Evolutionary conservation across 495 filamentous ascomycete species (phyloP), one percentile per base, ranked within the genome.

Genomic region (Neurospora sp.): DNA sequence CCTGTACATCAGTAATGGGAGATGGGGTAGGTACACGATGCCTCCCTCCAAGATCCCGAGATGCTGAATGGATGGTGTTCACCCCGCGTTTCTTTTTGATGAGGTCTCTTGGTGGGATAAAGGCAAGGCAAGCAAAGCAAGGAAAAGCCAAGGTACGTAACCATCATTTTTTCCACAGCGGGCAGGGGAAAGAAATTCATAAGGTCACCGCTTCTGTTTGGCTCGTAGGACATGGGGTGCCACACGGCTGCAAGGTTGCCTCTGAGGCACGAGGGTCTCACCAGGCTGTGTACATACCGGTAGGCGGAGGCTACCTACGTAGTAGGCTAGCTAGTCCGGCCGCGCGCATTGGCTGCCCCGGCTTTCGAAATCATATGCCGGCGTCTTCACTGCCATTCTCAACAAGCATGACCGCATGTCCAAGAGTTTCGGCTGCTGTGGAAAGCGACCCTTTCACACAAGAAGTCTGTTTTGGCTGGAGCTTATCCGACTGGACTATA

Each of bases 161-260:
- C 11, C 54, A 66, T 37, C 14, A 5, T 37, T 37, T 66, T 66
- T 35, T 18, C 14, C 27, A 66, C 27, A 27, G 48, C 5, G 20
- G 23, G 48, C 48, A 66, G 12, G 54, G 31, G 14, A 66, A 48
- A 66, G 14, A 31, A 66, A 66, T 31, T 66, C 54, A 66, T 66
- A 66, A 35, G 54, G 54, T 66, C 54, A 66, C 54, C 54, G 54
- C 70, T 44, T 71, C 23, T 54, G 39, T 39, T 31, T 27, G 70
- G 70, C 23, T 27, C 31, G 27, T 66, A 35, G 27, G 27, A 66
- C 54, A 35, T 71, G 44, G 71, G 73, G 73, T 75, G 73, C 71
- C 75, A 76, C 75, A 73, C 75, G 72, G 75, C 72, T 73, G 69
- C 70, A 71, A 73, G 72, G 75, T 74, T 74, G 75, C 75, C 73